Base-by-base conservation (phyloP, 805 yeast species). In the Ogataea salicorniae region DNA sequence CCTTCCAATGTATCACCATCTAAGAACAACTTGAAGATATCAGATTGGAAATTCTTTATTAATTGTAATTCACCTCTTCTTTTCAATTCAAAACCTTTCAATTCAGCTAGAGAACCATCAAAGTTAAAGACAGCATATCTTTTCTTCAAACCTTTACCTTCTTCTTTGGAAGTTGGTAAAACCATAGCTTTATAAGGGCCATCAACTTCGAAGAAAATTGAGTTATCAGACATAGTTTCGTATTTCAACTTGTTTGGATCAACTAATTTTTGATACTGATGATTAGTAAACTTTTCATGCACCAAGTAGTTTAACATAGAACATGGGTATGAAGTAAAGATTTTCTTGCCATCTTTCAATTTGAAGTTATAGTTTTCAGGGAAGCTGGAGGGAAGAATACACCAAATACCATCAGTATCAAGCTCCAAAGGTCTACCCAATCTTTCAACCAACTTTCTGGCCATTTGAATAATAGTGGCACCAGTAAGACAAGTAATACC, bases 361-460 rank as follows among this genome's bases (percentile, higher is more conserved):
- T 78, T 75, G 61, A 94, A 80, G 18, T 73, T 73, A 65, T 75
- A 89, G 56, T 90, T 85, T 59, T 94, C 99, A 0, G 99, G 99
- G 64, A 94, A 94, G 1, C 96, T 79, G 44, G 81, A 76, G 2
- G 99, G 99, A 39, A 94, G 72, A 53, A 91, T 94, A 78, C 99
- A 94, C 99, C 99, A 94, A 61, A 94, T 94, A 73, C 99, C 99
- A 75, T 94, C 99, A 0, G 99, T 94, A 68, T 94, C 99, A 54
- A 94, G 77, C 62, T 94, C 99, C 50, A 94, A 71, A 0, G 99
- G 99, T 57, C 98, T 76, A 1, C 99, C 99, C 5, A 95, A 70
- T 58, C 97, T 73, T 63, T 92, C 98, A 14, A 94, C 97, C 49
- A 94, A 70, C 0, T 85, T 71, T 52, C 98, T 75, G 0, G 99